Conservation (phyloP, 129 eudicot species). For the Artemisia annua region DNA sequence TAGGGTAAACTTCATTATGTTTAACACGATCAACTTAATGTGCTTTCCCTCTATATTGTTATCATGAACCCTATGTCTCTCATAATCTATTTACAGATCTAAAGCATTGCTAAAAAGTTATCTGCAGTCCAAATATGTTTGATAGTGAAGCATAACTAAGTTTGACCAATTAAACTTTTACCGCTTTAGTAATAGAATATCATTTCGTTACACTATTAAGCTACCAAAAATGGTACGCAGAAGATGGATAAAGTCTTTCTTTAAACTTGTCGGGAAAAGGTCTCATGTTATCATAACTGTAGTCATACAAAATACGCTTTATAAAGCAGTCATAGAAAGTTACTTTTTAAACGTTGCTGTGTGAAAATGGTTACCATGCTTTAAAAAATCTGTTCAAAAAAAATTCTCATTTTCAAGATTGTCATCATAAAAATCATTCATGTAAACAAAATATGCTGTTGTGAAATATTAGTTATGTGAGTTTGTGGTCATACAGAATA, state of each 20-base stretch:
- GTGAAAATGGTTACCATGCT: background rate
- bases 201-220: too few relatives aligned
- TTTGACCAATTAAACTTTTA: too few relatives aligned
- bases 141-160: too few relatives aligned
- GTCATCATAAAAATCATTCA: background rate
- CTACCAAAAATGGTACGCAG: too few relatives aligned
- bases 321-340: background rate
- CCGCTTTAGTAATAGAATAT: too few relatives aligned
- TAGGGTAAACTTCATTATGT: slow-evolving; percentile 51
- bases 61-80: background rate
- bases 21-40: background rate
- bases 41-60: background rate
- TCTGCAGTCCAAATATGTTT: background rate
- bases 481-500: too few relatives aligned
- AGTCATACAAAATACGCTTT: background rate
- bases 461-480: background rate
- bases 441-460: background rate
- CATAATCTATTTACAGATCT: background rate
- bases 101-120: background rate
- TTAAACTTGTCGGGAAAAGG: background rate
- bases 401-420: background rate
- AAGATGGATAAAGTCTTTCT: background rate
- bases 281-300: background rate
- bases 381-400: too few relatives aligned
- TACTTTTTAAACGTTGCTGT: background rate